phyloP scores from a whole-genome alignment of 345 rosid genomes.

The Microthlaspi erraticum region DNA sequence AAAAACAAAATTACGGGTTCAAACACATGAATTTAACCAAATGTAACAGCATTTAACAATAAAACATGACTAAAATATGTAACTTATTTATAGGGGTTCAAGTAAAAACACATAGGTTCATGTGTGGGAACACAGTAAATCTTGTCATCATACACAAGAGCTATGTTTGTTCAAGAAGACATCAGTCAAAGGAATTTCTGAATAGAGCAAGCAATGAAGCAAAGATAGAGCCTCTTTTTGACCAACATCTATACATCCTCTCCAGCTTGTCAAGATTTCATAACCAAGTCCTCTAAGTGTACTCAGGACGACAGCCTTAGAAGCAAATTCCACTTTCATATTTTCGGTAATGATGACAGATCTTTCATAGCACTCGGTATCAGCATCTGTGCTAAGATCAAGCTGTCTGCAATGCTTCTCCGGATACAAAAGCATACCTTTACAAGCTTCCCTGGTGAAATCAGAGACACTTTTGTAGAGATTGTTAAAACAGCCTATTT shows the following conservation, averaged over 20 bases:
- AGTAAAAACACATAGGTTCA: too few relatives aligned
- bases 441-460: neutral
- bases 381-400: constrained; percentile 2
- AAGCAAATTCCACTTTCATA: neutral
- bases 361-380: neutral
- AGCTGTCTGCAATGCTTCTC: neutral
- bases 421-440: constrained; percentile 14
- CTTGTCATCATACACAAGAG: neutral
- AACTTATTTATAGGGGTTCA: too few relatives aligned
- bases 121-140: too few relatives aligned
- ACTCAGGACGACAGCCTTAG: neutral
- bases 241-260: constrained; percentile 1
- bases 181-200: constrained; percentile 33
- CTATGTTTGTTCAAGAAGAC: constrained; percentile 6
- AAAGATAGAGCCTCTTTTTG: constrained; percentile 17
- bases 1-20: too few relatives aligned
- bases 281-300: neutral
- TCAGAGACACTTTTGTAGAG: constrained; percentile 7
- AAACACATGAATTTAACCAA: too few relatives aligned
- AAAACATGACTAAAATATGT: too few relatives aligned
- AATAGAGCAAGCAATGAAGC: constrained; percentile 20
- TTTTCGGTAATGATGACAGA: constrained; percentile 12
- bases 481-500: constrained; percentile 23
- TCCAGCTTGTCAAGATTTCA: neutral
- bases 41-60: too few relatives aligned